Base-by-base conservation (phyloP, 192 early-diverging fungal genomes). In the Physocladia obscura region DNA sequence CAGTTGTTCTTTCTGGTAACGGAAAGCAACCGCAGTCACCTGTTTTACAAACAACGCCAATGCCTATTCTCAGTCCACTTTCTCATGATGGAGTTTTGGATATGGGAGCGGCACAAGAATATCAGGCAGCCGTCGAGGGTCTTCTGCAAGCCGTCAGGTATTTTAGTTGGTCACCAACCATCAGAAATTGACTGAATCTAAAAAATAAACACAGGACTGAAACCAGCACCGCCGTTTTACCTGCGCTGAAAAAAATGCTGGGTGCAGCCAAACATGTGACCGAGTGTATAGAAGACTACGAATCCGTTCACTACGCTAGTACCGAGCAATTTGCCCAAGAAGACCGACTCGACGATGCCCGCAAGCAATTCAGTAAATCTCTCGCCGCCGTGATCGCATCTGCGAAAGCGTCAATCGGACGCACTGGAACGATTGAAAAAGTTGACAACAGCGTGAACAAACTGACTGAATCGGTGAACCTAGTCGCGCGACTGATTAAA, bases 231-330 rank as follows among this genome's bases (percentile, higher is more conserved):
- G 19, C 65, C 2, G 54, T 68, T 34, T 49, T 68, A 5, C 65
- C 50, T 4, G 34, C 65, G 11, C 50, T 68, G 29, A 68, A 68
- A 40, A 8, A 6, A 4, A 36, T 44, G 2, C 49, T 68, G 15
- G 19, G 34, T 1, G 65, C 65, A 35, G 49, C 49, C 22, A 68
- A 68, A 44, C 65, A 57, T 22, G 65, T 35, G 22, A 68, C 52
- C 15, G 65, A 68, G 31, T 17, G 24, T n/a, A 39, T 68, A 17
- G 65, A 68, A 40, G 65, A 68, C 1, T 68, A 24, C 22, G 65
- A 68, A 40, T 30, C 54, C 0, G 37, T 38, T 17, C 52, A 35
- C n/a, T 54, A 44, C 36, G 17, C 13, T 1, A 21, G 26, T 19
- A 6, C 17, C n/a, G 24, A 11, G 2, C 8, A 15, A 6, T 54